Percentiles rank a stretch among this genome's conserved stretches.
Conservation (phyloP, 164 flowering plant genomes). For the Buxus sempervirens region DNA sequence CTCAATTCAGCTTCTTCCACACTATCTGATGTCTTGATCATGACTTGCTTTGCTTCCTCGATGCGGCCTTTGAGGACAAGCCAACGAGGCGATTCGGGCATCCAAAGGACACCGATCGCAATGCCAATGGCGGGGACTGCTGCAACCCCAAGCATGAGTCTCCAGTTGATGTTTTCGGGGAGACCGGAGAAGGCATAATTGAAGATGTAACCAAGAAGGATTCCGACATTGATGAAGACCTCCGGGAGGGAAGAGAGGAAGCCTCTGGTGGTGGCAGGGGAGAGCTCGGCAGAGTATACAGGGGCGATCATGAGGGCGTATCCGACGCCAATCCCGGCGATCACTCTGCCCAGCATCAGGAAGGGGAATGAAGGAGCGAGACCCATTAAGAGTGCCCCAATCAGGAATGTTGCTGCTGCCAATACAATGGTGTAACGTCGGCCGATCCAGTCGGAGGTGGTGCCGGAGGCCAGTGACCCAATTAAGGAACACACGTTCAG, state of each 20-base stretch:
- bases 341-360: slow-evolving; percentile 57
- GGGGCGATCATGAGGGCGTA: slow-evolving; percentile 85
- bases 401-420: slow-evolving; percentile 56
- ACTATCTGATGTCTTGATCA: slow-evolving; percentile 39
- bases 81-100: slow-evolving; percentile 97
- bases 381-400: slow-evolving; percentile 82
- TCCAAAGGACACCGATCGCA: slow-evolving; percentile 41
- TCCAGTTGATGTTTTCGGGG: slow-evolving; percentile 48
- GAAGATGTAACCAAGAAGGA: slow-evolving; percentile 60
- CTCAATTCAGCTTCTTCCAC: slow-evolving; percentile 56
- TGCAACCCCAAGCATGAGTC: slow-evolving; percentile 75
- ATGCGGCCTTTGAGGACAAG: slow-evolving; percentile 55
- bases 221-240: slow-evolving; percentile 67
- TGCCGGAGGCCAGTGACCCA: slow-evolving; percentile 74
- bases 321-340: slow-evolving; percentile 87
- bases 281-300: slow-evolving; percentile 72
- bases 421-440: slow-evolving; percentile 73
- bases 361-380: slow-evolving; percentile 52
- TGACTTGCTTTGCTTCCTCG: slow-evolving; percentile 50
- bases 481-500: slow-evolving; percentile 59
- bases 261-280: slow-evolving; percentile 69
- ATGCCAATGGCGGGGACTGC: slow-evolving; percentile 56
- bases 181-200: slow-evolving; percentile 53
- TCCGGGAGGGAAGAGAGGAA: slow-evolving; percentile 80
- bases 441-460: slow-evolving; percentile 79